These are phyloP conservation scores for Teratosphaeria destructans DNA, from an alignment of 2,329 filamentous ascomycete species.

Conservation along the genomic window DNA sequence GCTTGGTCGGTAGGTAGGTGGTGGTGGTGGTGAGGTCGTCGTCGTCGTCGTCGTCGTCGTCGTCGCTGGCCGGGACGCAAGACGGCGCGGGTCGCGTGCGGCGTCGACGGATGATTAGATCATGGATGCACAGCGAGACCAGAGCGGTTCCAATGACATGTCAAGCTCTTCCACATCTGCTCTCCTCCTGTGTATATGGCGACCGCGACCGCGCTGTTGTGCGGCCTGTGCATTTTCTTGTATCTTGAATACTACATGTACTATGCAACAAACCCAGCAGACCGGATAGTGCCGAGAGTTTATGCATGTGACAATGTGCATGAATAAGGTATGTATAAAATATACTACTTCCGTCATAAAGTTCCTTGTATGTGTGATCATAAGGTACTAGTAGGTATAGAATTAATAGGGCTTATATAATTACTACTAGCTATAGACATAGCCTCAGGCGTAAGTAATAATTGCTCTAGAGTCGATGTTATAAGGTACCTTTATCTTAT, in stretches of 20 bases:
- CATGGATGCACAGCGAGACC: neutral
- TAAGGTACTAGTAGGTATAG: no score
- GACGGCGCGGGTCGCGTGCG: slow-evolving; percentile 5
- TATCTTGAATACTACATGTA: no score
- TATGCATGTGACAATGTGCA: neutral
- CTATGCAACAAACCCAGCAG: neutral
- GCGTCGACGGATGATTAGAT: neutral
- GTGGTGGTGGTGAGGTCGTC: no score
- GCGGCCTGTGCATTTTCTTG: neutral
- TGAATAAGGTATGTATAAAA: no score
- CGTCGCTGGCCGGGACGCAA: slow-evolving; percentile 9
- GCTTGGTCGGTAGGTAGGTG: neutral
- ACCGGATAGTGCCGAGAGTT: neutral
- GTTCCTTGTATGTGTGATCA: no score
- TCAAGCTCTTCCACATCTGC: neutral
- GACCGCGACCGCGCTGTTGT: neutral
- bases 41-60: no score
- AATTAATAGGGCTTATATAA: no score
- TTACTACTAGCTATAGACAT: no score
- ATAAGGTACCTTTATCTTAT: no score
- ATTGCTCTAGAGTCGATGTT: no score
- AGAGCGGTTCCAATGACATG: neutral
- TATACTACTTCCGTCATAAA: no score
- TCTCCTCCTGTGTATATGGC: neutral
- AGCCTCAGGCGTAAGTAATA: no score